These are phyloP conservation scores for Mycena vitilis DNA, from an alignment of 768 basidiomycete genomes.

Conservation along the genomic window DNA sequence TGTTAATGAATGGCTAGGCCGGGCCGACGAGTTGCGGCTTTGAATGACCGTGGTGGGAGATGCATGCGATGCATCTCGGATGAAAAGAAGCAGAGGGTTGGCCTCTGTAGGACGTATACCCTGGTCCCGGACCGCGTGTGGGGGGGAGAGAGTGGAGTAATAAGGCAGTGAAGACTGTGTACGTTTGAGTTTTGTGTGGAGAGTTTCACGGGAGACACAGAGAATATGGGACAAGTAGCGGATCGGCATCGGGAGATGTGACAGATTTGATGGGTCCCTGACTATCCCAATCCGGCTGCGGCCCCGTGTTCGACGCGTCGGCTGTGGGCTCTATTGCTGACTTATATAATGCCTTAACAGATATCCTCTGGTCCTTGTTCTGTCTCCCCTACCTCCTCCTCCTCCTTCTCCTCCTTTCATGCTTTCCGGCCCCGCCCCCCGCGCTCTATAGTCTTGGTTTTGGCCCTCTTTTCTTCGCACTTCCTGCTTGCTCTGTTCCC, in stretches of 20 bases:
- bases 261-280: constrained; percentile 32
- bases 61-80: constrained; percentile 1
- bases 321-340: constrained; percentile 28
- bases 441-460: constrained; percentile 43
- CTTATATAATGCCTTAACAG: constrained; percentile 33
- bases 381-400: constrained; percentile 24
- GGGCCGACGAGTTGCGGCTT: constrained; percentile 37
- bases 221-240: background rate
- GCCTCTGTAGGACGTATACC: background rate
- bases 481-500: constrained; percentile 31
- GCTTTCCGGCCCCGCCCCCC: constrained; percentile 30
- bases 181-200: background rate
- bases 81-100: background rate
- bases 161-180: constrained; percentile 6
- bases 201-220: constrained; percentile 4
- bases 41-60: constrained; percentile 42
- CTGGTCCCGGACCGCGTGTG: too few relatives aligned
- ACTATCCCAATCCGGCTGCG: constrained; percentile 17
- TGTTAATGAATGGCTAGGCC: constrained; percentile 15
- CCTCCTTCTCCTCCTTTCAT: constrained; percentile 38
- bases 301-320: constrained; percentile 31
- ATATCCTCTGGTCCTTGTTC: constrained; percentile 27
- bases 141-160: too few relatives aligned
- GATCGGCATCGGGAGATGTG: constrained; percentile 13
- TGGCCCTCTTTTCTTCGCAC: constrained; percentile 40